Conservation (phyloP, 108 stramenopile species). For the Nannochloropsis gaditana region DNA sequence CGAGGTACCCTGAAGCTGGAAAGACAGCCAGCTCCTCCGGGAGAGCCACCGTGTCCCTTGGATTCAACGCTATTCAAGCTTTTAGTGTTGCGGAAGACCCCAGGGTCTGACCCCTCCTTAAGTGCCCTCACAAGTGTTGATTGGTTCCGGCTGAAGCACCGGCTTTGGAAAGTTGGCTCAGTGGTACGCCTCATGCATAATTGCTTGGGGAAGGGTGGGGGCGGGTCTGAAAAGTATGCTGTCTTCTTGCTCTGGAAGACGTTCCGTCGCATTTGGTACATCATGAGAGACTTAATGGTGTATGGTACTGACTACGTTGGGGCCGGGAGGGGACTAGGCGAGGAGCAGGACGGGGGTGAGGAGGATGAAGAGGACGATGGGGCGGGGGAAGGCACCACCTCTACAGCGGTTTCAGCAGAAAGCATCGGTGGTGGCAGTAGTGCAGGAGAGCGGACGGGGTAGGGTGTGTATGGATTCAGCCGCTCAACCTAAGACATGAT, state of each 20-base stretch:
- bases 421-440: too few species aligned
- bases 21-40: neutral
- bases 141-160: neutral
- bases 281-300: neutral
- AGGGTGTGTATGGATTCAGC: too few species aligned
- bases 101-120: neutral
- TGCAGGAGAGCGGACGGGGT: too few species aligned
- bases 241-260: neutral
- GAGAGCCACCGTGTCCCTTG: neutral
- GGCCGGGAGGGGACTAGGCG: neutral
- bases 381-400: neutral
- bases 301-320: neutral
- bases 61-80: conserved; percentile 1
- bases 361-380: neutral
- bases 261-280: neutral
- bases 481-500: too few species aligned
- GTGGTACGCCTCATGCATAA: neutral
- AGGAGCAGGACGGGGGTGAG: neutral
- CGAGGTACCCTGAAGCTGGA: neutral
- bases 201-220: neutral
- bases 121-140: neutral
- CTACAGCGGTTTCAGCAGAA: too few species aligned
- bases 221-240: neutral
- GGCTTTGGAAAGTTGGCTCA: neutral
- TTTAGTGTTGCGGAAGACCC: neutral